These are phyloP conservation scores for Farysia itapuensis DNA, from an alignment of 1,284 basidiomycete species.

Conservation along the genomic window DNA sequence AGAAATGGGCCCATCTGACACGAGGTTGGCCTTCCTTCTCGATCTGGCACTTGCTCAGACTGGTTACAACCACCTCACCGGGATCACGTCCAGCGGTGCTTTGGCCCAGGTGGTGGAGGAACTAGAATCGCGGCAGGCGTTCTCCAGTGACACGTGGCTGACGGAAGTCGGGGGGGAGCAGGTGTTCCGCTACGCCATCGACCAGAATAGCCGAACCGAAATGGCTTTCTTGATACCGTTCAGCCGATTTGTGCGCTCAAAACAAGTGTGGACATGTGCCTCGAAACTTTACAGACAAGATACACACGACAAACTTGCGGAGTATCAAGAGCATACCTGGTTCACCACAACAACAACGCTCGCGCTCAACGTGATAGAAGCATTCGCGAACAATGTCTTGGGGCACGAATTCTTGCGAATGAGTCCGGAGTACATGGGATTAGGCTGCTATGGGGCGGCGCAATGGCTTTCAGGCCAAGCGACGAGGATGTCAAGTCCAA, in stretches of 20 bases:
- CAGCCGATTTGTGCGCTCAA: slow-evolving; percentile 9
- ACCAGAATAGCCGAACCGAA: slow-evolving; percentile 16
- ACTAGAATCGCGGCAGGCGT: slow-evolving; percentile 5
- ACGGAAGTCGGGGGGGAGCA: slow-evolving; percentile 14
- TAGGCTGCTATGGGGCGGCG: slow-evolving; percentile 8
- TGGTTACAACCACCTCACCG: slow-evolving; percentile 7
- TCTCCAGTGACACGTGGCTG: slow-evolving; percentile 14
- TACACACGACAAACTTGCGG: neutral
- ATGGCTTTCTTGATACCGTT: slow-evolving; percentile 4
- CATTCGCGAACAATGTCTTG: slow-evolving; percentile 10
- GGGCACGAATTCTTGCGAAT: slow-evolving; percentile 19
- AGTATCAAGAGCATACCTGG: slow-evolving; percentile 3
- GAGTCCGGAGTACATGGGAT: slow-evolving; percentile 22
- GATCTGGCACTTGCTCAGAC: slow-evolving; percentile 16
- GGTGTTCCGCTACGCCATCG: slow-evolving; percentile 13
- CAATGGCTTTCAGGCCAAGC: slow-evolving; percentile 7
- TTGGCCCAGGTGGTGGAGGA: slow-evolving; percentile 4
- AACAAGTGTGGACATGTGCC: slow-evolving; percentile 2
- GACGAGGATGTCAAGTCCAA: neutral
- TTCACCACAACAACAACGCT: slow-evolving; percentile 4
- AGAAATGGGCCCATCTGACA: slow-evolving; percentile 14
- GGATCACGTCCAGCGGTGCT: neutral
- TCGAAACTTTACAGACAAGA: neutral
- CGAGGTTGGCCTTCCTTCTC: slow-evolving; percentile 19
- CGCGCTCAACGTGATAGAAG: slow-evolving; percentile 14